These are phyloP conservation scores for Ophiognomonia clavigignenti-juglandacearum DNA, from an alignment of 2,329 filamentous ascomycete genomes.

Conservation along the genomic window DNA sequence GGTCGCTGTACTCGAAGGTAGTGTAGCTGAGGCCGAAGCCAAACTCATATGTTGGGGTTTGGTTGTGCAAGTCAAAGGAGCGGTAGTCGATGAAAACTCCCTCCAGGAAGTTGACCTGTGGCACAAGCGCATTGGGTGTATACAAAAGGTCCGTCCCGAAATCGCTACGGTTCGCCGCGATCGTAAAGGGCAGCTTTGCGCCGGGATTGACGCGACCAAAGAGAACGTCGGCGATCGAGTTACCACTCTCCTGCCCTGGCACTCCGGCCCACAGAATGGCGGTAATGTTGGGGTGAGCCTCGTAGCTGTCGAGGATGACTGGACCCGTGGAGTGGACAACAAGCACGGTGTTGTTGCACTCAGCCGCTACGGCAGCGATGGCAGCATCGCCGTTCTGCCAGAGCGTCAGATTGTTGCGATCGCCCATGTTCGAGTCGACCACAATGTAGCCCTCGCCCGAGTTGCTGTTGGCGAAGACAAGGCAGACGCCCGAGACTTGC, in stretches of 20 bases:
- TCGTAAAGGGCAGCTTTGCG: constrained; percentile 78
- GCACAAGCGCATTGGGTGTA: constrained; percentile 34
- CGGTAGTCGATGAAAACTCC: constrained; percentile 77
- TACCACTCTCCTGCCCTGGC: constrained; percentile 50
- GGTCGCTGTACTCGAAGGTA: constrained; percentile 46
- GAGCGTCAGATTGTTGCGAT: constrained; percentile 69
- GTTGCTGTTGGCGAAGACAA: constrained; percentile 80
- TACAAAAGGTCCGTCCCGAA: constrained; percentile 70
- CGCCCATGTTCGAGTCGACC: constrained; percentile 61
- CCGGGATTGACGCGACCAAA: constrained; percentile 48
- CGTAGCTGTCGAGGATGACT: constrained; percentile 60
- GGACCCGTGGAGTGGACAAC: constrained; percentile 53
- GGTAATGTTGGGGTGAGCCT: constrained; percentile 49
- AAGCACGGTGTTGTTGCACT: constrained; percentile 48
- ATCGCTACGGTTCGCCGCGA: constrained; percentile 64
- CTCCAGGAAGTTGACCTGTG: constrained; percentile 67
- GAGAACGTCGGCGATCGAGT: constrained; percentile 40
- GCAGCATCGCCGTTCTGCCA: constrained; percentile 74
- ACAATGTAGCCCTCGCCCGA: constrained; percentile 70
- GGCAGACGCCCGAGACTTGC: constrained; percentile 63
- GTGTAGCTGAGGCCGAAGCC: constrained; percentile 77
- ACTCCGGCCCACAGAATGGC: constrained; percentile 50
- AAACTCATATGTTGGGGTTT: constrained; percentile 69
- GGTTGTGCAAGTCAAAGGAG: constrained; percentile 58
- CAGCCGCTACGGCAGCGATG: constrained; percentile 63